These are phyloP conservation scores for Debaryomycetaceae sp. DNA, from an alignment of 1,139 yeast species.

Conservation along the genomic window DNA sequence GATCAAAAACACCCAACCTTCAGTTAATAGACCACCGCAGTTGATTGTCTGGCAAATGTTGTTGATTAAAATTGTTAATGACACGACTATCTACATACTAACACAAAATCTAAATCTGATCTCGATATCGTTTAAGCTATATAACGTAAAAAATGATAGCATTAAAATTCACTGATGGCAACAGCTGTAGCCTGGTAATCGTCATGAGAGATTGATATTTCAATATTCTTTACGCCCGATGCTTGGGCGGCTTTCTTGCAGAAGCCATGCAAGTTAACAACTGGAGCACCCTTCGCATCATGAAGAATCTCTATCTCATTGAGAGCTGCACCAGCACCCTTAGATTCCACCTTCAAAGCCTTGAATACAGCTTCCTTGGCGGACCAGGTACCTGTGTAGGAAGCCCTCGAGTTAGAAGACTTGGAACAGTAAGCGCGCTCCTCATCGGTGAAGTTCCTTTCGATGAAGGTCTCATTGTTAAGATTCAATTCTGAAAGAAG, in stretches of 20 bases:
- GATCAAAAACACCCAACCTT: background rate
- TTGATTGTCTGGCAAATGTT: background rate
- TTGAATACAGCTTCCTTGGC: conserved; percentile 99
- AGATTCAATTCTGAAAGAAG: conserved; percentile 75
- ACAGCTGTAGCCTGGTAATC: conserved; percentile 98
- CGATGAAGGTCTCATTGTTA: conserved; percentile 83
- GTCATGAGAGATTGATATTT: conserved; percentile 91
- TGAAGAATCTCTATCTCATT: conserved; percentile 85
- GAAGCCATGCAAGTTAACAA: conserved; percentile 68
- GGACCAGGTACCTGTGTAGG: conserved; percentile 97
- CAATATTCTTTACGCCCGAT: conserved; percentile 69
- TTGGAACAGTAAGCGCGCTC: conserved; percentile 77
- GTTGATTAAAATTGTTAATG: background rate
- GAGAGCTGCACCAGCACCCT: conserved; percentile 94
- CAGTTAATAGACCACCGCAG: background rate
- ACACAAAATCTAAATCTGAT: background rate
- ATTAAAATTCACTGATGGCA: conserved; percentile 69
- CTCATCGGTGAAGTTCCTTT: conserved; percentile 80
- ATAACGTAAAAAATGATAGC: background rate
- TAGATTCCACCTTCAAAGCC: conserved; percentile 83
- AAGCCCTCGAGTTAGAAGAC: conserved; percentile 78
- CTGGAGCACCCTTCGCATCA: conserved; percentile 76
- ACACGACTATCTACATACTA: background rate
- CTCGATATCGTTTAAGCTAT: background rate
- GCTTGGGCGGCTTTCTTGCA: conserved; percentile 71